Conservation (phyloP, 176 grass and related monocot species). For the Zizania latifolia region DNA sequence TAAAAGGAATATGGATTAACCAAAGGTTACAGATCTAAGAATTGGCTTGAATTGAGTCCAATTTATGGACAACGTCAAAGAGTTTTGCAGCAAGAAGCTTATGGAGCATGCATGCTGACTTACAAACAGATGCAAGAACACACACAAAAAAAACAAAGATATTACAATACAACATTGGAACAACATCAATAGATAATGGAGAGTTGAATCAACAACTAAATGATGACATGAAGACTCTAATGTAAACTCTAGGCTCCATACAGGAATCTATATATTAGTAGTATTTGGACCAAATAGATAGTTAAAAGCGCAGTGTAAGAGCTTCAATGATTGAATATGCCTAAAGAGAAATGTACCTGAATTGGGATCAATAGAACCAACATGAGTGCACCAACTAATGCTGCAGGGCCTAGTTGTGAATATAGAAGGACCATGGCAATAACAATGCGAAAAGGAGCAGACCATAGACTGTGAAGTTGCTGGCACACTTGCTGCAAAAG, state of each 20-base stretch:
- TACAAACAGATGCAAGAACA: no score
- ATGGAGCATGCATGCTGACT: no score
- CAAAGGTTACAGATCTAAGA: background rate
- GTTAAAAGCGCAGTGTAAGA: constrained; percentile 10
- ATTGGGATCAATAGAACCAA: constrained; percentile 82
- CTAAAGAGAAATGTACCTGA: constrained; percentile 60
- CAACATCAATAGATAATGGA: background rate
- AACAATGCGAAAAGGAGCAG: constrained; percentile 96
- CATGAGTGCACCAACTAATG: constrained; percentile 72
- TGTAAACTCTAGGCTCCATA: background rate
- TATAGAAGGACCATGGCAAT: constrained; percentile 83
- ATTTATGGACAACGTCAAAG: background rate
- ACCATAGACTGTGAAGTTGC: constrained; percentile 97
- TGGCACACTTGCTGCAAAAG: constrained; percentile 89
- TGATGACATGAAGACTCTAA: constrained; percentile 12
- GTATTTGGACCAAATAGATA: constrained; percentile 1
- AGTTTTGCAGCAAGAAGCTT: background rate
- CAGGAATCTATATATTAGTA: background rate
- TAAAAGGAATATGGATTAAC: background rate
- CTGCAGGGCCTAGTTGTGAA: constrained; percentile 69
- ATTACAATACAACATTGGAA: background rate
- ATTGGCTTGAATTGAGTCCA: background rate
- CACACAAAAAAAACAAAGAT: no score
- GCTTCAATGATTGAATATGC: background rate
- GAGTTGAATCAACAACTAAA: background rate